Percentiles rank a stretch among this genome's conserved stretches.
Conservation (phyloP, 768 basidiomycete genomes). For the Psilocybe azurescens region DNA sequence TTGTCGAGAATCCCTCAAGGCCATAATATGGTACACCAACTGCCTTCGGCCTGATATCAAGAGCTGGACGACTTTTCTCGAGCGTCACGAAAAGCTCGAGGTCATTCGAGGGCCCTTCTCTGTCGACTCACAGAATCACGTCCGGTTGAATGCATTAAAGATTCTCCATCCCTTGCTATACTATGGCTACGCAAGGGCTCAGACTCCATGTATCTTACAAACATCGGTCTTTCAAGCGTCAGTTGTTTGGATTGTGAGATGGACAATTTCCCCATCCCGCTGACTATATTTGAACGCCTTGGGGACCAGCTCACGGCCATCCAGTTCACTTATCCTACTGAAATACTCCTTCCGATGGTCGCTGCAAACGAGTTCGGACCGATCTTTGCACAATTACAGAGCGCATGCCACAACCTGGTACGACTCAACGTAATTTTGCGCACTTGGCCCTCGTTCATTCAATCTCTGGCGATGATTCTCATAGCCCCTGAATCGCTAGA, state of each 20-base stretch:
- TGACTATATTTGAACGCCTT: too few relatives aligned
- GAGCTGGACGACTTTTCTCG: constrained; percentile 20
- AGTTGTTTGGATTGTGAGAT: too few relatives aligned
- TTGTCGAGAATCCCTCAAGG: constrained; percentile 18
- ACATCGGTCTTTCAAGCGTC: neutral
- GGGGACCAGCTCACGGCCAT: neutral
- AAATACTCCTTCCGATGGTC: neutral
- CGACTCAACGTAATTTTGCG: constrained; percentile 6
- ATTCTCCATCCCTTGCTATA: constrained; percentile 4
- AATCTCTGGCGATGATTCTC: neutral
- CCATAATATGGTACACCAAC: constrained; percentile 20
- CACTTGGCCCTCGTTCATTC: neutral
- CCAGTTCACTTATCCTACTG: neutral
- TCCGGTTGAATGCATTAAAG: constrained; percentile 13
- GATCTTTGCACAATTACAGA: neutral
- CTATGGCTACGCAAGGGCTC: neutral
- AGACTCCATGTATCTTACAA: constrained; percentile 2
- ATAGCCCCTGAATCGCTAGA: neutral
- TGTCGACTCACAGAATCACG: neutral
- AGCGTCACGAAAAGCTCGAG: constrained; percentile 18
- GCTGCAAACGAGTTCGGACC: neutral
- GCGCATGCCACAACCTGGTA: constrained; percentile 5
- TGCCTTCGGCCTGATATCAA: neutral
- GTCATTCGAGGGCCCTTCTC: constrained; percentile 12
- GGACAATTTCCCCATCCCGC: too few relatives aligned